Evolutionary conservation across 352 stramenopile species (phyloP).

Genomic region (Discostella stelligera): DNA sequence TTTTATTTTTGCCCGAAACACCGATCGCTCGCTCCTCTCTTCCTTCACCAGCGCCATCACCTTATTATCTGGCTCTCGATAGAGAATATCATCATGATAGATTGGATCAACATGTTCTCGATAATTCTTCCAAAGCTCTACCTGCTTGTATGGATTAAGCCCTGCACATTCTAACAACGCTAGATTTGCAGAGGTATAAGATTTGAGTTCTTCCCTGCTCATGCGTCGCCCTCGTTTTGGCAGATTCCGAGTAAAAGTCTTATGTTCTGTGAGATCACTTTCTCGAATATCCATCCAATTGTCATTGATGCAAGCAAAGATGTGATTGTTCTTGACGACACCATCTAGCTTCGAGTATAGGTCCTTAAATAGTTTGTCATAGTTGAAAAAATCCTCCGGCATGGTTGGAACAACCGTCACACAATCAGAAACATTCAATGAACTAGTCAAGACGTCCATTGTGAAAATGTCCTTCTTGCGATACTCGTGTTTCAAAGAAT

Average conservation of each 20-base stretch:
- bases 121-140: constrained; percentile 2
- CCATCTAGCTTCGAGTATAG: background rate
- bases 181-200: background rate
- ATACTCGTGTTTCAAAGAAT: constrained; percentile 24
- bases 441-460: constrained; percentile 10
- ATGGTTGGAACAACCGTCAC: background rate
- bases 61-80: background rate
- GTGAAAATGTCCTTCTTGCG: constrained; percentile 20
- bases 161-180: background rate
- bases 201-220: background rate
- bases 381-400: background rate
- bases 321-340: background rate
- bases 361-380: background rate
- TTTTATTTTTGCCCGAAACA: constrained; percentile 1
- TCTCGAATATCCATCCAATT: background rate
- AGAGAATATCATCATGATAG: background rate
- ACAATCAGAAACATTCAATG: background rate
- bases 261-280: background rate
- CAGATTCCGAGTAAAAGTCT: too few relatives aligned
- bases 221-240: background rate
- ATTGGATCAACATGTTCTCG: background rate
- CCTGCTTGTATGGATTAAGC: background rate
- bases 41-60: background rate
- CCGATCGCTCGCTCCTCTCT: background rate
- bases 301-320: background rate